Evolutionary conservation across 2,329 filamentous ascomycete genomes (phyloP).

Genomic region (Aspergillus sojae): DNA sequence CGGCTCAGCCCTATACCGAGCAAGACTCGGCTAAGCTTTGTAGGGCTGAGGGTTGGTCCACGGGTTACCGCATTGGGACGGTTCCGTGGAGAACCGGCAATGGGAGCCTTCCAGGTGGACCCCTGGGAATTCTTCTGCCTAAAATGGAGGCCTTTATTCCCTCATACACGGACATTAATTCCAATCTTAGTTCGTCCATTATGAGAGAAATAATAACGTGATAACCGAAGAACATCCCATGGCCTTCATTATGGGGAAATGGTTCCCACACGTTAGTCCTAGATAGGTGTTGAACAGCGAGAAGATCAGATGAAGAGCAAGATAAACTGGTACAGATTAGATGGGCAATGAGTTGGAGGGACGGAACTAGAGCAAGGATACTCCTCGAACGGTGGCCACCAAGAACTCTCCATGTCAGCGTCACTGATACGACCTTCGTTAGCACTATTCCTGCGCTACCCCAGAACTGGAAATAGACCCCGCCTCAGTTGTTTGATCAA

Average conservation of each 20-base stretch:
- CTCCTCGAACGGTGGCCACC: not conserved
- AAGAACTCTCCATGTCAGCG: not conserved
- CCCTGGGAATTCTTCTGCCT: not conserved
- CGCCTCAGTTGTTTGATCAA: not conserved
- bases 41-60: not conserved
- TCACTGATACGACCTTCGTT: not conserved
- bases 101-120: not conserved
- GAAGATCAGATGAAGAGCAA: not conserved
- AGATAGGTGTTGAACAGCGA: not conserved
- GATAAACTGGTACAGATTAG: not conserved
- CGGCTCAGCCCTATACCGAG: not conserved
- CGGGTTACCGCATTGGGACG: not conserved
- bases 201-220: not conserved
- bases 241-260: not conserved
- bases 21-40: slow-evolving; percentile 5
- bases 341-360: no score
- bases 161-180: not conserved
- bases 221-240: not conserved
- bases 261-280: no score
- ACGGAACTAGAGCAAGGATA: not conserved
- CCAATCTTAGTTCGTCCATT: not conserved
- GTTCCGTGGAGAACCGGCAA: not conserved
- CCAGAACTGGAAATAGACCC: not conserved
- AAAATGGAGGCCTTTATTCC: not conserved
- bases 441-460: not conserved